These are phyloP conservation scores for Tuber umbilicatum DNA, from an alignment of 495 filamentous ascomycete species.

Conservation along the genomic window DNA sequence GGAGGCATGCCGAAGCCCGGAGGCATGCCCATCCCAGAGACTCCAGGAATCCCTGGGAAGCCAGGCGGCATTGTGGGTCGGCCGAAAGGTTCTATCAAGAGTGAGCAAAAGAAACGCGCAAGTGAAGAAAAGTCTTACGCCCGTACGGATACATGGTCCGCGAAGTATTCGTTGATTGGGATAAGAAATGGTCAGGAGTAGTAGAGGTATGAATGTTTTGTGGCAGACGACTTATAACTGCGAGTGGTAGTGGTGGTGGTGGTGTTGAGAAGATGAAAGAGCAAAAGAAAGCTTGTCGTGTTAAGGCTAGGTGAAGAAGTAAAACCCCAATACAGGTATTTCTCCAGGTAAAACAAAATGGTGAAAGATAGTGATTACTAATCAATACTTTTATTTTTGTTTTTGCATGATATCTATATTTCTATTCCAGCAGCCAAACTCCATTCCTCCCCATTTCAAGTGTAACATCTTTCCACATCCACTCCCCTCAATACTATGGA, in stretches of 20 bases:
- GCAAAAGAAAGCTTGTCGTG: constrained; percentile 12
- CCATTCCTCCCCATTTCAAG: constrained; percentile 22
- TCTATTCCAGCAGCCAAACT: neutral
- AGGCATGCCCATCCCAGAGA: constrained; percentile 69
- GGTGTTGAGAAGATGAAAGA: constrained; percentile 17
- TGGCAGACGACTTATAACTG: neutral
- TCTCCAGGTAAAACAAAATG: neutral
- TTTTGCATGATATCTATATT: neutral
- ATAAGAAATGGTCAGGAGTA: neutral
- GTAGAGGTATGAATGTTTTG: neutral
- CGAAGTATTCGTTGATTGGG: neutral
- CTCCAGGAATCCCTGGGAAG: constrained; percentile 32
- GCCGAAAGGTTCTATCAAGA: constrained; percentile 33
- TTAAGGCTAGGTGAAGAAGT: neutral
- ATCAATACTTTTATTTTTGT: neutral
- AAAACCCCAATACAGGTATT: neutral
- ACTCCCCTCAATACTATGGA: constrained; percentile 42
- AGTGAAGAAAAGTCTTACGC: constrained; percentile 30
- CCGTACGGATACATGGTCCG: constrained; percentile 42
- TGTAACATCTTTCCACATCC: constrained; percentile 11
- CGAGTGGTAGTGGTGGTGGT: constrained; percentile 7
- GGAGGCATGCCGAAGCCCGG: constrained; percentile 72
- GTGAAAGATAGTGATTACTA: neutral
- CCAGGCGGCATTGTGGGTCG: constrained; percentile 40
- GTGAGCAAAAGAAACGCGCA: constrained; percentile 6